phyloP scores from a whole-genome alignment of 2,329 filamentous ascomycete genomes.

The Fusarium pseudograminearum region DNA sequence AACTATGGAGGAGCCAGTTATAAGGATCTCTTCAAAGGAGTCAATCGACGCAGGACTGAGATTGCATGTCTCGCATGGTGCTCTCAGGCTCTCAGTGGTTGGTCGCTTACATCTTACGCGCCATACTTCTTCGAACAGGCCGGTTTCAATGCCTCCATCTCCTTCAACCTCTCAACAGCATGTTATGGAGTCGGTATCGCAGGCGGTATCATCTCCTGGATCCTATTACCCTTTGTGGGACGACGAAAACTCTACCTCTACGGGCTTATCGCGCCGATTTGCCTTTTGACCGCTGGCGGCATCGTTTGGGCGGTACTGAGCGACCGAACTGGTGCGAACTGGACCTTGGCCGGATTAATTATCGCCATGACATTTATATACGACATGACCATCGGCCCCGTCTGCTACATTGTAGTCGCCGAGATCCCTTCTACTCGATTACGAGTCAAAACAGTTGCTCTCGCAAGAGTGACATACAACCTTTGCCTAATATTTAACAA shows the following conservation, averaged over 20 bases:
- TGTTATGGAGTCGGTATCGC: constrained; percentile 57
- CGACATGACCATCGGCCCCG: constrained; percentile 44
- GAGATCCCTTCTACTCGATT: constrained; percentile 56
- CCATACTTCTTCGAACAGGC: constrained; percentile 59
- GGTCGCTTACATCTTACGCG: constrained; percentile 36
- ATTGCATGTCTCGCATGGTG: constrained; percentile 48
- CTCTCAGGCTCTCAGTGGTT: constrained; percentile 46
- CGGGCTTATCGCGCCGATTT: constrained; percentile 48
- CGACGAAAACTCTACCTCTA: constrained; percentile 56
- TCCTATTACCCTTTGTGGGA: constrained; percentile 54
- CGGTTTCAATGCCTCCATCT: constrained; percentile 53
- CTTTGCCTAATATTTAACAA: constrained; percentile 45
- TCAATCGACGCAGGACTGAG: constrained; percentile 48
- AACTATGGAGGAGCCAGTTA: constrained; percentile 51
- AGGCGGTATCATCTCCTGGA: constrained; percentile 56
- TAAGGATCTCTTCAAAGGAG: constrained; percentile 39
- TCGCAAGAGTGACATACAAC: constrained; percentile 50
- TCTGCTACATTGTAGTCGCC: constrained; percentile 54
- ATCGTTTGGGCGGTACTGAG: constrained; percentile 52
- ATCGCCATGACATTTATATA: constrained; percentile 57
- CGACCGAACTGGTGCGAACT: constrained; percentile 45
- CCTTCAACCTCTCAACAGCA: constrained; percentile 56
- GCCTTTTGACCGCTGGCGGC: constrained; percentile 55
- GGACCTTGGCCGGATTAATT: constrained; percentile 54
- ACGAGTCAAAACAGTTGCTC: constrained; percentile 56